phyloP scores from a whole-genome alignment of 2,329 filamentous ascomycete species.

The Neofusicoccum umdonicola region DNA sequence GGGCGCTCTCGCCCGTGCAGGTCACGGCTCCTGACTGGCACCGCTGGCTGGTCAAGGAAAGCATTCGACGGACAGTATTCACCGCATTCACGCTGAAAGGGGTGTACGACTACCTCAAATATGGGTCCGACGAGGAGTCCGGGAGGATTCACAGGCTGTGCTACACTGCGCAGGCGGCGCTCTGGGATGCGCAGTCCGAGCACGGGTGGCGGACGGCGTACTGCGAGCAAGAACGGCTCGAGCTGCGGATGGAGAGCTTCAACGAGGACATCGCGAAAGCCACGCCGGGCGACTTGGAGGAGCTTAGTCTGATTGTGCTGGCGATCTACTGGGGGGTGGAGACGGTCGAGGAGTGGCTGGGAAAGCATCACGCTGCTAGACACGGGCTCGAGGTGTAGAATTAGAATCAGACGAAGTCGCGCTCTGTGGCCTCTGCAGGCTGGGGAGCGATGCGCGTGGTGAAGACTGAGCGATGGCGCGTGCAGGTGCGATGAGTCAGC shows the following conservation, averaged over 20 bases:
- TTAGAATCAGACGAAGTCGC: too few species aligned
- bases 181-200: slow-evolving; percentile 21
- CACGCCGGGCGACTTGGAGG: slow-evolving; percentile 20
- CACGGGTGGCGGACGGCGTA: slow-evolving; percentile 17
- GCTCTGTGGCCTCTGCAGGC: too few species aligned
- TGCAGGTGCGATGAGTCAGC: not conserved
- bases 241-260: slow-evolving; percentile 15
- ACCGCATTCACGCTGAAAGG: slow-evolving; percentile 30
- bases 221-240: slow-evolving; percentile 12
- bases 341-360: slow-evolving; percentile 19
- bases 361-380: not conserved
- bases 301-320: slow-evolving; percentile 23
- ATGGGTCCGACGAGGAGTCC: slow-evolving; percentile 12
- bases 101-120: slow-evolving; percentile 27
- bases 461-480: not conserved
- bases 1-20: slow-evolving; percentile 1
- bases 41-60: slow-evolving; percentile 32
- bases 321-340: slow-evolving; percentile 20
- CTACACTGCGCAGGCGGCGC: slow-evolving; percentile 20
- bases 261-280: slow-evolving; percentile 18
- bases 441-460: too few species aligned
- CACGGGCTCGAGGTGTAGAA: not conserved
- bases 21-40: slow-evolving; percentile 15
- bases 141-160: slow-evolving; percentile 3
- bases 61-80: slow-evolving; percentile 32